Conservation (phyloP, 352 stramenopile genomes). For the Lagenidium giganteum region DNA sequence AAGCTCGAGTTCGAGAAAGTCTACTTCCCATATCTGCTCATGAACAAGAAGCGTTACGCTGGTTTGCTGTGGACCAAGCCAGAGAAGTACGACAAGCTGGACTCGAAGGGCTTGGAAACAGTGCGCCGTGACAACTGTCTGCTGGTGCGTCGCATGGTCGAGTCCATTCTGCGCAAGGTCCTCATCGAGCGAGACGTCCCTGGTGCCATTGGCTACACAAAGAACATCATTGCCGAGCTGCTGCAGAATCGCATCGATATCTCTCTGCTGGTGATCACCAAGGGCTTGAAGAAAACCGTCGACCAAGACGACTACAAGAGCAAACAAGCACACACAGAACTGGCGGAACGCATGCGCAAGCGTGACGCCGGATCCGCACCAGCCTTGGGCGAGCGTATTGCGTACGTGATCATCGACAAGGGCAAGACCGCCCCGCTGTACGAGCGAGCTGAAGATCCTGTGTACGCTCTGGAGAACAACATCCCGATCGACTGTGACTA, state of each 20-base stretch:
- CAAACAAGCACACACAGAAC: conserved; percentile 99
- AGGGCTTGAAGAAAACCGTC: conserved; percentile 97
- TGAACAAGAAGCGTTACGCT: conserved; percentile 99
- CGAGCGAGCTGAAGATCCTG: conserved; percentile 98
- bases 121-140: conserved; percentile 99
- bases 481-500: conserved; percentile 99
- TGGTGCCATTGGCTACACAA: conserved; percentile 96
- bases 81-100: conserved; percentile 99
- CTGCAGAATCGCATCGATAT: conserved; percentile 99
- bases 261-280: conserved; percentile 99
- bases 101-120: conserved; percentile 98
- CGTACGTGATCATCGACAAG: conserved; percentile 99
- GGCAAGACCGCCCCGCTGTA: conserved; percentile 95
- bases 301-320: conserved; percentile 98
- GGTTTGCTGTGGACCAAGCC: conserved; percentile 77
- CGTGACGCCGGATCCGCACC: conserved; percentile 96
- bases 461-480: conserved; percentile 99
- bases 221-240: conserved; percentile 96
- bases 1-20: conserved; percentile 99
- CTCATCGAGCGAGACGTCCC: conserved; percentile 96
- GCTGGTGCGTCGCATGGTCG: conserved; percentile 96
- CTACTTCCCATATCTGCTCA: conserved; percentile 99
- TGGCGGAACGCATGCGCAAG: conserved; percentile 98
- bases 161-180: conserved; percentile 98
- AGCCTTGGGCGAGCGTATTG: conserved; percentile 97